phyloP scores from a whole-genome alignment of 2,329 filamentous ascomycete genomes.

The Scleromitrula shiraiana region DNA sequence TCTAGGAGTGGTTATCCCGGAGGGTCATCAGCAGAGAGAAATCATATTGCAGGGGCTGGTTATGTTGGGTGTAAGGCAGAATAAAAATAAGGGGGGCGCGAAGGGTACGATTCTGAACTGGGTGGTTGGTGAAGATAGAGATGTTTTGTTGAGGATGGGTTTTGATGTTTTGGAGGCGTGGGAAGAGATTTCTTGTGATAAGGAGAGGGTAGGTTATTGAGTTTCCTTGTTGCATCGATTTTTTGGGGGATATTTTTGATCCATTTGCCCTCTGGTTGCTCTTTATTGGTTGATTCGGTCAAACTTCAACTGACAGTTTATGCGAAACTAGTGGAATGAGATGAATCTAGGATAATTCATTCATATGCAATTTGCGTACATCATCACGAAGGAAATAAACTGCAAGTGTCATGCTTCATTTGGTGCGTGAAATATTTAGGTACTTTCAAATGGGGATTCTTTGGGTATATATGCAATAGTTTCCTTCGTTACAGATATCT shows the following conservation, averaged over 20 bases:
- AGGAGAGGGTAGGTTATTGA: constrained; percentile 40
- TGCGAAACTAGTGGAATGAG: constrained; percentile 10
- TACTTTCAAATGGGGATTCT: too few relatives aligned
- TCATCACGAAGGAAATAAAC: too few relatives aligned
- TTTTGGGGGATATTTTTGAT: neutral
- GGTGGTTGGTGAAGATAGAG: constrained; percentile 32
- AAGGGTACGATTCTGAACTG: constrained; percentile 45
- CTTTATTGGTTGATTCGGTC: too few relatives aligned
- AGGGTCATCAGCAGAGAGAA: constrained; percentile 51
- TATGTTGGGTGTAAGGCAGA: constrained; percentile 56
- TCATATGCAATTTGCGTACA: too few relatives aligned
- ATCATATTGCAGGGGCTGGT: constrained; percentile 58
- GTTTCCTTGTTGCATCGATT: neutral
- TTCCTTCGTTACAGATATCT: too few relatives aligned
- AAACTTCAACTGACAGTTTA: too few relatives aligned
- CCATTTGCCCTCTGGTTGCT: too few relatives aligned
- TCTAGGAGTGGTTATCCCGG: constrained; percentile 56
- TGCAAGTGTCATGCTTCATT: too few relatives aligned
- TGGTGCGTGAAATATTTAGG: too few relatives aligned
- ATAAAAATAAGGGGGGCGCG: constrained; percentile 54
- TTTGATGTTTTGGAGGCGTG: constrained; percentile 73
- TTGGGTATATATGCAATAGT: too few relatives aligned
- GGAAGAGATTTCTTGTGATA: constrained; percentile 67
- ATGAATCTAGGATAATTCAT: constrained; percentile 10
- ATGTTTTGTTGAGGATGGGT: constrained; percentile 70